A percentile compares a stretch with the other conserved stretches of the same genome.
Conservation (phyloP, 768 basidiomycete species). For the Hericium alpestre region DNA sequence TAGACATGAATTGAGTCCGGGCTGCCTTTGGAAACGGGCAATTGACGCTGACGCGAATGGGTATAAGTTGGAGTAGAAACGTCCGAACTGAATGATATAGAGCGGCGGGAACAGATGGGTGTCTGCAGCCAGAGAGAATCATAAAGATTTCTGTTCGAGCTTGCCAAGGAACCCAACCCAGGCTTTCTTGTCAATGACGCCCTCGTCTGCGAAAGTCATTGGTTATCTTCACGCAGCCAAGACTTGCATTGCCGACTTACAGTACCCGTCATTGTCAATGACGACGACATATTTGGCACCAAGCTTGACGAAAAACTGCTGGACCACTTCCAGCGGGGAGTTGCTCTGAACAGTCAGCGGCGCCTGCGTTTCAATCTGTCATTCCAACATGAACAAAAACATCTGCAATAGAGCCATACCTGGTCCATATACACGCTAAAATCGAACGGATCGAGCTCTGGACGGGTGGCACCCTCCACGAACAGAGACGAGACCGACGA, state of each 20-base stretch:
- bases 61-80: too few relatives aligned
- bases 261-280: constrained; percentile 71
- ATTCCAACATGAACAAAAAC: not conserved
- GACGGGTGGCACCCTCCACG: constrained; percentile 25
- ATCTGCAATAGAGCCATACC: constrained; percentile 25
- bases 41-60: too few relatives aligned
- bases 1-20: too few relatives aligned
- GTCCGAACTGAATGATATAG: too few relatives aligned
- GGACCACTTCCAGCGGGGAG: constrained; percentile 84
- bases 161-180: constrained; percentile 84
- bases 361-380: constrained; percentile 36
- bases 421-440: constrained; percentile 88
- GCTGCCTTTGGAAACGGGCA: too few relatives aligned
- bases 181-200: constrained; percentile 87
- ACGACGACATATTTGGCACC: constrained; percentile 87
- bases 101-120: too few relatives aligned
- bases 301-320: constrained; percentile 89
- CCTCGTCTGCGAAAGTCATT: constrained; percentile 48
- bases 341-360: constrained; percentile 78
- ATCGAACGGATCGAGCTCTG: constrained; percentile 50
- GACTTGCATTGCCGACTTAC: constrained; percentile 30
- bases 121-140: not conserved
- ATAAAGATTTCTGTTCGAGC: constrained; percentile 38
- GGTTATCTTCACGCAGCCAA: not conserved
- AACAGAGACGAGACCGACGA: constrained; percentile 55